A percentile compares a stretch with the other conserved stretches of the same genome.
These are phyloP conservation scores for Oryza longistaminata DNA, from an alignment of 176 grass and related monocot genomes.

Conservation along the genomic window DNA sequence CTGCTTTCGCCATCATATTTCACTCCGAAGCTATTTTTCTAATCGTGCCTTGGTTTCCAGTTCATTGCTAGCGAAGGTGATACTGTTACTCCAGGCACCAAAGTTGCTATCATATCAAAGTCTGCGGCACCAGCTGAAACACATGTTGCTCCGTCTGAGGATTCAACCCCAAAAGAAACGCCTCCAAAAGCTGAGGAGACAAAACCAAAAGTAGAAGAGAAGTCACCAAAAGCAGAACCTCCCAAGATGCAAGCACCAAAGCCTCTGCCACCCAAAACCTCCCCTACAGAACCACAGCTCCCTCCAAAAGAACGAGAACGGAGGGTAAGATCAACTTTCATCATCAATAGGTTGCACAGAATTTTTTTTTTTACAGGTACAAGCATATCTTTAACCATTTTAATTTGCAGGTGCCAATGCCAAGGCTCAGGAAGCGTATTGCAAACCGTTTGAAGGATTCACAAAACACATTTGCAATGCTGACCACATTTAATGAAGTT, in stretches of 20 bases:
- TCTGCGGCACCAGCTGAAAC: conserved; percentile 75
- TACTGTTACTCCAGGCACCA: conserved; percentile 92
- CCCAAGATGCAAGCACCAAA: conserved; percentile 52
- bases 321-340: conserved; percentile 52
- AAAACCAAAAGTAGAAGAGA: conserved; percentile 51
- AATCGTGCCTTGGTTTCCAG: conserved; percentile 37
- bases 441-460: conserved; percentile 98
- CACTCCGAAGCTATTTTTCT: conserved; percentile 20
- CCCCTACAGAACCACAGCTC: conserved; percentile 87
- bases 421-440: conserved; percentile 93
- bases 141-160: conserved; percentile 92
- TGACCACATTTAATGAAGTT: conserved; percentile 99
- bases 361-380: background rate
- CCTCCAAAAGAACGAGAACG: conserved; percentile 96
- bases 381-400: conserved; percentile 2
- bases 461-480: conserved; percentile 96
- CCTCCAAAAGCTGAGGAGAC: conserved; percentile 42
- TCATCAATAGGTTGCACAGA: background rate
- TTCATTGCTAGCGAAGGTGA: conserved; percentile 87
- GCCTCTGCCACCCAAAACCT: conserved; percentile 49
- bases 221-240: conserved; percentile 53
- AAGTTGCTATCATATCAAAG: conserved; percentile 94
- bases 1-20: background rate
- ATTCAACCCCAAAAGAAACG: conserved; percentile 65
- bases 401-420: conserved; percentile 78